Percentiles rank a stretch among this genome's conserved stretches.
Conservation (phyloP, 345 rosid species). For the Salix suchowensis region DNA sequence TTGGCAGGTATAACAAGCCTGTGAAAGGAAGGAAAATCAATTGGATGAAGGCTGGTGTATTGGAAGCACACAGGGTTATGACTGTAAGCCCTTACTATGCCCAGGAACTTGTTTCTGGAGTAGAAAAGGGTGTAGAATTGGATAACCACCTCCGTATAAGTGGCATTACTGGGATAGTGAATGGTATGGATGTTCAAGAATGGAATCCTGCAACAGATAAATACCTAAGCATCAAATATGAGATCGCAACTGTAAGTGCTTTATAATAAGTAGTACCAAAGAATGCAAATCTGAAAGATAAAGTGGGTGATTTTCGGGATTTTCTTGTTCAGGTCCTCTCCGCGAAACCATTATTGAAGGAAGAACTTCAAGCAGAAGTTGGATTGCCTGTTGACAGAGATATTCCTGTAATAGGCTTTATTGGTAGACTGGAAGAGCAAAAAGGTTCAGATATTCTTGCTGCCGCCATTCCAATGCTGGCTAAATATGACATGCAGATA, state of each 20-base stretch:
- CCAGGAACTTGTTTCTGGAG: conserved; percentile 71
- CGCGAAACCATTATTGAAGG: conserved; percentile 85
- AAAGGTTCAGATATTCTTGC: conserved; percentile 91
- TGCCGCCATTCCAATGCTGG: conserved; percentile 61
- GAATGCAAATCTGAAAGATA: neutral
- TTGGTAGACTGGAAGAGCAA: conserved; percentile 95
- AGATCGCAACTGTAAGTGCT: conserved; percentile 62
- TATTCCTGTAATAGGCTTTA: conserved; percentile 85
- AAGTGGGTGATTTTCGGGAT: neutral
- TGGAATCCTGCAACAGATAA: conserved; percentile 89
- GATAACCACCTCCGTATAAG: conserved; percentile 51
- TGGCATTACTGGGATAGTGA: conserved; percentile 63
- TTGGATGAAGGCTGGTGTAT: conserved; percentile 93
- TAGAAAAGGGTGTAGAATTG: conserved; percentile 76
- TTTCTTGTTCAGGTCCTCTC: conserved; percentile 49
- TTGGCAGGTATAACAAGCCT: conserved; percentile 54
- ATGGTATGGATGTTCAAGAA: conserved; percentile 97
- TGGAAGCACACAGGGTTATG: conserved; percentile 65
- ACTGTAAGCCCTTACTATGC: conserved; percentile 92
- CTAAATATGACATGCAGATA: conserved; percentile 61
- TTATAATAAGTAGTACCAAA: neutral
- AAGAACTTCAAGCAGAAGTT: conserved; percentile 83
- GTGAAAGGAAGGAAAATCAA: conserved; percentile 86
- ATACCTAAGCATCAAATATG: conserved; percentile 61
- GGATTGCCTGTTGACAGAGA: conserved; percentile 84